Percentiles rank a stretch among this genome's conserved stretches.
These are phyloP conservation scores for carrot (Daucus carota) DNA, from an alignment of 129 eudicot genomes.

Conservation along the genomic window DH1_v3.0 NC_030382.2:40219001-40219500, in stretches of 20 bases:
- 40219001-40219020: not conserved
- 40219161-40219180: not conserved
- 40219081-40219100: not conserved
- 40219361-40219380: slow-evolving; percentile 56
- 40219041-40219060: not conserved
- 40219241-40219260: not conserved
- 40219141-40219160: not conserved
- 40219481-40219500: not conserved
- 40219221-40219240: not conserved
- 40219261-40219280: not conserved
- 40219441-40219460: slow-evolving; percentile 84
- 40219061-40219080: not conserved
- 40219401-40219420: slow-evolving; percentile 83
- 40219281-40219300: not conserved
- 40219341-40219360: slow-evolving; percentile 84
- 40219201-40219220: not conserved
- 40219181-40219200: not conserved
- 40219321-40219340: not conserved
- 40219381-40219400: slow-evolving; percentile 81
- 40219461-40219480: slow-evolving; percentile 52
- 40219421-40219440: slow-evolving; percentile 79
- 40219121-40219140: not conserved
- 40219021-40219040: not conserved
- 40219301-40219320: not conserved
- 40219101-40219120: not conserved